These are phyloP conservation scores for Pterocarpus santalinus DNA, from an alignment of 306 rosid species.

Conservation along the genomic window DNA sequence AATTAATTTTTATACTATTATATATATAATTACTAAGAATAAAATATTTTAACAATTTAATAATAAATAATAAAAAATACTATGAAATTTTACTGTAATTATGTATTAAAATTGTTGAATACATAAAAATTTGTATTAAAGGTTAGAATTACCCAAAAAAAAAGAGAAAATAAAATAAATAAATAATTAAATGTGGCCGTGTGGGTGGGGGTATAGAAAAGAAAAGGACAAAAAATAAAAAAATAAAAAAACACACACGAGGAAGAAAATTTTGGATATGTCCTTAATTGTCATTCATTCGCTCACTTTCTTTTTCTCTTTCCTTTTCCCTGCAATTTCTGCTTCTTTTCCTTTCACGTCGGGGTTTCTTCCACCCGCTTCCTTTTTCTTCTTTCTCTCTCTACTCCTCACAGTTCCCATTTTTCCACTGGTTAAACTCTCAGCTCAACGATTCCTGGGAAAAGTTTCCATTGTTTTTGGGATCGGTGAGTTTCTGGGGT, in stretches of 20 bases:
- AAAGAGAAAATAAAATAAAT: neutral
- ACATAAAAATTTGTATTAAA: too few relatives aligned
- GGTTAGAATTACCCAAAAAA: too few relatives aligned
- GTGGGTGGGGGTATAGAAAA: neutral
- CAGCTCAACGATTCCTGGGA: slow-evolving; percentile 38
- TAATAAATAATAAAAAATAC: too few relatives aligned
- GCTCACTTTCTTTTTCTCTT: slow-evolving; percentile 48
- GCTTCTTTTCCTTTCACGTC: slow-evolving; percentile 52
- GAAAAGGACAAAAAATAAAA: slow-evolving; percentile 26
- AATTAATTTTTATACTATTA: too few relatives aligned
- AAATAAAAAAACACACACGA: neutral
- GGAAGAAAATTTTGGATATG: slow-evolving; percentile 1
- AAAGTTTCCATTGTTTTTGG: slow-evolving; percentile 27
- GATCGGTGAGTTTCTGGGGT: slow-evolving; percentile 63
- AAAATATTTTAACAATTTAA: too few relatives aligned
- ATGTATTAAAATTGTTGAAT: too few relatives aligned
- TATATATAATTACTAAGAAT: too few relatives aligned
- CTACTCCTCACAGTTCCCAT: slow-evolving; percentile 36
- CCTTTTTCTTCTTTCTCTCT: slow-evolving; percentile 22
- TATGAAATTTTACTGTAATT: too few relatives aligned
- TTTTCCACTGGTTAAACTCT: slow-evolving; percentile 46
- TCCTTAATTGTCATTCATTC: slow-evolving; percentile 51
- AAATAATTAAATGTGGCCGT: neutral
- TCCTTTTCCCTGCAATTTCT: slow-evolving; percentile 54
- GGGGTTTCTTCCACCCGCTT: slow-evolving; percentile 51